These are phyloP conservation scores for Mimosa bimucronata DNA, from an alignment of 306 rosid genomes.

Conservation along the genomic window DNA sequence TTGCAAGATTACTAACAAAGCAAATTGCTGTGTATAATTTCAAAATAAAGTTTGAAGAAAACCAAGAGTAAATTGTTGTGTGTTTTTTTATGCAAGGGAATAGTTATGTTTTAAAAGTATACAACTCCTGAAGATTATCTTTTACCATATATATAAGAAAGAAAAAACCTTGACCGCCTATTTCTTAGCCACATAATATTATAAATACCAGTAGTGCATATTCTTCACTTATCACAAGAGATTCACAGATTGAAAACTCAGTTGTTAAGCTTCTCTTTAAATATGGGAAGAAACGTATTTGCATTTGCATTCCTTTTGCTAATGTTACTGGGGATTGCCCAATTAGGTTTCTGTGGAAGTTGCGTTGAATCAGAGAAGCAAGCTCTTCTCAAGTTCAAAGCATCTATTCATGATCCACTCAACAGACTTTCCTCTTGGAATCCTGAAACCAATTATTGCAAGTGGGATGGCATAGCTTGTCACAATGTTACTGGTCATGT, in stretches of 20 bases:
- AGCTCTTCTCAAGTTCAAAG: background rate
- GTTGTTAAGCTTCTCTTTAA: background rate
- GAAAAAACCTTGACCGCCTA: background rate
- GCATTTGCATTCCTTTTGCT: background rate
- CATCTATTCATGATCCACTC: background rate
- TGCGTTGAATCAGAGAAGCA: constrained; percentile 6
- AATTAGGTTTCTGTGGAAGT: background rate
- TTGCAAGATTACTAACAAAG: too few relatives aligned
- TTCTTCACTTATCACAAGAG: background rate
- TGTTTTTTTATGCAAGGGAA: too few relatives aligned
- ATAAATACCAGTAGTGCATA: background rate
- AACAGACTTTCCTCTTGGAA: background rate
- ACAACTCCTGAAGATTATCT: too few relatives aligned
- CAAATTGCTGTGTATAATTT: too few relatives aligned
- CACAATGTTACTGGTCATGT: background rate
- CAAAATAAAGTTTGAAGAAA: too few relatives aligned
- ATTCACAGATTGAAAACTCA: background rate
- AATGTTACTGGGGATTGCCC: background rate
- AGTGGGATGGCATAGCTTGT: background rate
- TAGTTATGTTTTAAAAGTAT: too few relatives aligned
- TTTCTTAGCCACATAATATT: background rate
- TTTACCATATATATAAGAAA: too few relatives aligned
- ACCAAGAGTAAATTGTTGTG: too few relatives aligned
- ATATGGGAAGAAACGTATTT: background rate
- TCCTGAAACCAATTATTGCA: background rate